Conservation (phyloP, 2,329 filamentous ascomycete genomes). For the Phaeomoniella chlamydospora region DNA sequence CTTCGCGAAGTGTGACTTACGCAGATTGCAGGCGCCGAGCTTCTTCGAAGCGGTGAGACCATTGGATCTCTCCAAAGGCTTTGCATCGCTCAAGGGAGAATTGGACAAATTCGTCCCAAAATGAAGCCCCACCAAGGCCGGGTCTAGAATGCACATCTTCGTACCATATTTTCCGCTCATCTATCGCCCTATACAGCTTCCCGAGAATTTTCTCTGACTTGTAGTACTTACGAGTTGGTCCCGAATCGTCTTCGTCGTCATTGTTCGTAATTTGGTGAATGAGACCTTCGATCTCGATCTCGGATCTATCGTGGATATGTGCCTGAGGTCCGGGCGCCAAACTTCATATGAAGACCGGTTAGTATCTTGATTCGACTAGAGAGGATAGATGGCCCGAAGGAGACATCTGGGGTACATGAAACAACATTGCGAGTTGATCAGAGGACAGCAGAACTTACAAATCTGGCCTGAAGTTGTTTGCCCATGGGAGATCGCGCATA, state of each 20-base stretch:
- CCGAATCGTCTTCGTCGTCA: slow-evolving; percentile 30
- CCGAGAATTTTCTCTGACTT: slow-evolving; percentile 55
- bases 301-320: slow-evolving; percentile 17
- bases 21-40: no score
- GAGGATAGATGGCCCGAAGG: no score
- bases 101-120: no score
- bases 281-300: slow-evolving; percentile 24
- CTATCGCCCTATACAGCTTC: slow-evolving; percentile 53
- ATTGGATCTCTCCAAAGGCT: slow-evolving; percentile 4
- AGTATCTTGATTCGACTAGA: no score
- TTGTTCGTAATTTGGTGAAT: slow-evolving; percentile 31
- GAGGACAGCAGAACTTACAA: no score
- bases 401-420: no score
- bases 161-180: slow-evolving; percentile 58
- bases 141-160: no score
- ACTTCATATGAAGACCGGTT: no score
- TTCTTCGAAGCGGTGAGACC: slow-evolving; percentile 6
- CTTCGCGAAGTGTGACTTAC: no score
- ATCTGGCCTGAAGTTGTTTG: slow-evolving; percentile 27
- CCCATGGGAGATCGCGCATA: slow-evolving; percentile 26
- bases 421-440: no score
- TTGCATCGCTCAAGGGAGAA: no score
- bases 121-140: no score
- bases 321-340: slow-evolving; percentile 28
- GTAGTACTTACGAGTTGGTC: slow-evolving; percentile 46